Evolutionary conservation across 2,329 filamentous ascomycete genomes (phyloP), one percentile per base, ranked within the genome.

Genomic region (Colletotrichum horii): DNA sequence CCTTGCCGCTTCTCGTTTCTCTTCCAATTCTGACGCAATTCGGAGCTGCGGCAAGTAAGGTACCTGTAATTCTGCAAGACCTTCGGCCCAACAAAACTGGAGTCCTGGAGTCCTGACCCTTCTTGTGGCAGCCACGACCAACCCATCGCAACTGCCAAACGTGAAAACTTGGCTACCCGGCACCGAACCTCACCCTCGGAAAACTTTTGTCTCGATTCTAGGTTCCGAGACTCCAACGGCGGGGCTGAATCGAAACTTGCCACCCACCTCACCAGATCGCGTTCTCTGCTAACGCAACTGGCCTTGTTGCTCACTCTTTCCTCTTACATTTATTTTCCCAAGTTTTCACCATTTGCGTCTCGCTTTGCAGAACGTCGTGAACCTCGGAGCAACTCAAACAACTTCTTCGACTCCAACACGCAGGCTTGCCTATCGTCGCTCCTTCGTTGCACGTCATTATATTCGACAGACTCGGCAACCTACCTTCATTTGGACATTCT

Each of bases 1-100:
- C 14, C 12, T 1, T 4, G 38, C 38, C 1, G 1, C 3, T n/a
- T 0, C 19, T 48, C 19, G n/a, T 48, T n/a, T 19, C 1, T n/a
- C 38, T 12, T 19, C 19, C 9, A 48, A 7, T 1, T 8, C n/a
- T 48, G 0, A 19, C 0, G 36, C 1, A 43, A 43, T 3, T 43
- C 0, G 8, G 36, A 0, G 36, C 0, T 43, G 36, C 36, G 16
- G 16, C 36, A 43, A 43, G n/a, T n/a, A n/a, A n/a, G n/a, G 36
- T 43, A 43, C 36, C 36, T 43, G 36, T 1, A 16, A 43, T 19
- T 43, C 16, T 43, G 36, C 0, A 43, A 43, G 16, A 43, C 1
- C 36, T 43, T 43, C 16, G 1, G 1, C 36, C 16, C 8, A 19
- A 43, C 16, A 19, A 43, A 6, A 6, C 19, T 48, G 38, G 38